Base-by-base conservation (phyloP, 106 monocot species). In the Platanthera guangdongensis region DNA sequence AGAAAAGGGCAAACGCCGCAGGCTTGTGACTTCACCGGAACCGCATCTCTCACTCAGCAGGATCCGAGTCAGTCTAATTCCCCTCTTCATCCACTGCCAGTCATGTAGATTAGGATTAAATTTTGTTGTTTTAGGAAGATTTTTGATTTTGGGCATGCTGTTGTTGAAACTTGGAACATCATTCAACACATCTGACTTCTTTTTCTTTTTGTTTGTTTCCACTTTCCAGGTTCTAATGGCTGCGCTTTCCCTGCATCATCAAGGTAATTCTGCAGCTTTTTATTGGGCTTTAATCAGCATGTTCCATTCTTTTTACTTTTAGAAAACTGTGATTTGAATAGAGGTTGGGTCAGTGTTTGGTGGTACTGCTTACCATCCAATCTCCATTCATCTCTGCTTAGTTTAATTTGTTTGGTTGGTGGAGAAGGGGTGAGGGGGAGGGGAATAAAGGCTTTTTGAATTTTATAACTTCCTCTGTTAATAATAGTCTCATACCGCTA, bases 1-100 rank as follows among this genome's bases (percentile, higher is more conserved):
- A 79, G 75, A 47, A 88, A 84, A 15, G 83, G 78, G 22, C 88
- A 87, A 76, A 18, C 67, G 10, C 52, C 54, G 1, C 79, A 65
- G 21, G 69, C 87, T 57, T 92, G 92, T 78, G 82, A 82, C 75
- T 92, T 92, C 64, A 19, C 89, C 0, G 84, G 87, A 46, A 76
- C 79, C 49, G 86, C 88, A 9, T 49, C 74, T 3, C 52, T 81
- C 51, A 54, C 82, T 48, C 54, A 50, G 8, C 57, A 77, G 25
- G 90, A 94, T 53, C 90, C 93, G 60, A 94, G 90, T 94, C 74
- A 79, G 19, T 51, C 52, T 64, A 47, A 16, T 7, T 12, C 12
- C 4, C 47, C 6, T 15, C 52, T 63, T 13, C 72, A n/a, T 52
- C 71, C 9, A 71, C 4, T 39, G 15, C 51, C 25, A 25, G 25